These are phyloP conservation scores for Mortierella sp. DNA, from an alignment of 371 early-diverging fungal genomes.

Conservation along the genomic window DNA sequence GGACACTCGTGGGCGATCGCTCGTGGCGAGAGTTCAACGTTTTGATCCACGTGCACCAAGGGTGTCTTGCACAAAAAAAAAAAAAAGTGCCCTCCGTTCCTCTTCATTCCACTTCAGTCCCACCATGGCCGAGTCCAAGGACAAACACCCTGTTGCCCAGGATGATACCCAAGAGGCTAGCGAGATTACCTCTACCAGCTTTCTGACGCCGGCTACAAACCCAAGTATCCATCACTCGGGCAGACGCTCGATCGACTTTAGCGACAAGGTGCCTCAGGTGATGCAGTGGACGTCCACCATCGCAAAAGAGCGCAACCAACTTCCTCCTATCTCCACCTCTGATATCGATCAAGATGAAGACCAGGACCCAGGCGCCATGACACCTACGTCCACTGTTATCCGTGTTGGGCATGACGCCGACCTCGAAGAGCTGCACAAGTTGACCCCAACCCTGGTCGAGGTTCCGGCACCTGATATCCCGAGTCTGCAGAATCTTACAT, in stretches of 20 bases:
- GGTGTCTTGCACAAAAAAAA: neutral
- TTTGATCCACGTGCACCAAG: neutral
- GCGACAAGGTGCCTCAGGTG: conserved; percentile 47
- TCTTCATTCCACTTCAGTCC: neutral
- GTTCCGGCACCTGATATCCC: conserved; percentile 47
- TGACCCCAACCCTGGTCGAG: conserved; percentile 42
- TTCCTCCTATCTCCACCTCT: conserved; percentile 27
- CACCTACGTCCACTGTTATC: conserved; percentile 25
- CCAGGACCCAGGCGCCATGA: conserved; percentile 20
- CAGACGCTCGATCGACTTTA: conserved; percentile 48
- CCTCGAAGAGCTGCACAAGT: conserved; percentile 38
- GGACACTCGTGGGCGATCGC: neutral
- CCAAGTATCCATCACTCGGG: conserved; percentile 15
- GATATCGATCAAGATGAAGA: conserved; percentile 1
- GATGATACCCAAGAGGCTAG: neutral
- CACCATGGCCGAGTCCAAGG: conserved; percentile 16
- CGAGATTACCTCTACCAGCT: conserved; percentile 36
- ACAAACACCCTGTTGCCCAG: conserved; percentile 10
- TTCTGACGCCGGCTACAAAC: conserved; percentile 46
- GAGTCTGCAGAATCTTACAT: conserved; percentile 18
- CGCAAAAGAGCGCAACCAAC: conserved; percentile 19
- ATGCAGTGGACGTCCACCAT: conserved; percentile 50
- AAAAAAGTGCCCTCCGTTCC: neutral
- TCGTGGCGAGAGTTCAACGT: neutral
- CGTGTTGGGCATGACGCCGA: conserved; percentile 24